phyloP scores from a whole-genome alignment of 257 asterid species.

The Lantana camara region DNA sequence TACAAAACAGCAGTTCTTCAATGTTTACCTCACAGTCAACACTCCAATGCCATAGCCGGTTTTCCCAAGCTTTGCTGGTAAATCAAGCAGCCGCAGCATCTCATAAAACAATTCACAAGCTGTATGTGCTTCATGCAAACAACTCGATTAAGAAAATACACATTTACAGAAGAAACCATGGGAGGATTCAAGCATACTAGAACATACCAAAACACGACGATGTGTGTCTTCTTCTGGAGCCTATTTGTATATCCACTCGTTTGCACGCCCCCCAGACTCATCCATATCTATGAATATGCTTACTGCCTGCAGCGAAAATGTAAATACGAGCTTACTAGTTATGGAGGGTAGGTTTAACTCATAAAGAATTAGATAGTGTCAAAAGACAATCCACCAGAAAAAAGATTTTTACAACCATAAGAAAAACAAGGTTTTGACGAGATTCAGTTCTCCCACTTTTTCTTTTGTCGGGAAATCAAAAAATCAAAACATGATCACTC shows the following conservation, averaged over 20 bases:
- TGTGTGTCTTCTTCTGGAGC: background rate
- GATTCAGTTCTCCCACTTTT: background rate
- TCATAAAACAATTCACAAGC: background rate
- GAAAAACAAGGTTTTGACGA: background rate
- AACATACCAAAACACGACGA: slow-evolving; percentile 16
- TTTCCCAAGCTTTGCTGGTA: slow-evolving; percentile 15
- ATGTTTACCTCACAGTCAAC: background rate
- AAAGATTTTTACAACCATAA: too few species aligned
- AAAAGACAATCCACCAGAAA: too few species aligned
- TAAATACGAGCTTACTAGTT: background rate
- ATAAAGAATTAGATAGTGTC: background rate
- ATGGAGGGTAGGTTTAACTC: too few species aligned
- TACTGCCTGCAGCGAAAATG: slow-evolving; percentile 60
- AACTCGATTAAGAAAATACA: background rate
- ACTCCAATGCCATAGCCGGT: background rate
- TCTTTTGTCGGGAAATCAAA: background rate
- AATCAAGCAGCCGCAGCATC: slow-evolving; percentile 7
- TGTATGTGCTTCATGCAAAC: slow-evolving; percentile 3
- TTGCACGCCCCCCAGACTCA: slow-evolving; percentile 92
- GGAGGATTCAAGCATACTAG: background rate
- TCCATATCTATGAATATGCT: slow-evolving; percentile 97
- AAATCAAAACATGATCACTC: background rate
- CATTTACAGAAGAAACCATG: background rate
- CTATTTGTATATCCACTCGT: slow-evolving; percentile 96
- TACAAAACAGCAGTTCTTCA: slow-evolving; percentile 18